Evolutionary conservation across 495 filamentous ascomycete genomes (phyloP).

Genomic region (Lineolata rhizophorae): DNA sequence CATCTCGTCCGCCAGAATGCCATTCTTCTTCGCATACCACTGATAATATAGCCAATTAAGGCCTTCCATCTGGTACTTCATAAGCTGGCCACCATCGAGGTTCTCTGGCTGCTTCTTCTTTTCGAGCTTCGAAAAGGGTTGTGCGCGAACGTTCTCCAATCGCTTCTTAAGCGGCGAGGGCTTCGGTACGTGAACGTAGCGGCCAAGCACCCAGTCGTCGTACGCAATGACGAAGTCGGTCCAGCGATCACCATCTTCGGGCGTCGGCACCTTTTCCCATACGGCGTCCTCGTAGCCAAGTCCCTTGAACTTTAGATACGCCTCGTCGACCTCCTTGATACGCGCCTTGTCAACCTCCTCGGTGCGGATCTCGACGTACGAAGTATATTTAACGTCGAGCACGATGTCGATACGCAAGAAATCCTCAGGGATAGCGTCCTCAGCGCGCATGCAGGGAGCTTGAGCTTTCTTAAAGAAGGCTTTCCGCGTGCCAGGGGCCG

Average conservation of each 20-base stretch:
- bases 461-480: constrained; percentile 53
- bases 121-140: constrained; percentile 44
- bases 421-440: constrained; percentile 69
- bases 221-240: constrained; percentile 67
- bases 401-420: constrained; percentile 74
- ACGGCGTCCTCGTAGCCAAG: constrained; percentile 79
- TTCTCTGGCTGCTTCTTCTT: constrained; percentile 50
- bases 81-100: constrained; percentile 57
- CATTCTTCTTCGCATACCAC: constrained; percentile 58
- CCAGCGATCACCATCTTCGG: constrained; percentile 44
- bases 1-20: constrained; percentile 98
- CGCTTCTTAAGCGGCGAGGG: constrained; percentile 31
- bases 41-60: constrained; percentile 95
- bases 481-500: constrained; percentile 35
- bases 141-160: constrained; percentile 34
- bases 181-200: constrained; percentile 39
- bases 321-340: constrained; percentile 44
- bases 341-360: constrained; percentile 40
- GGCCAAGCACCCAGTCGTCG: constrained; percentile 56
- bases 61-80: constrained; percentile 86
- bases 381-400: constrained; percentile 49
- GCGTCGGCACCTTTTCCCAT: constrained; percentile 67
- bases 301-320: constrained; percentile 83
- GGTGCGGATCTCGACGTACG: constrained; percentile 26
- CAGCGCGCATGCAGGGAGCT: constrained; percentile 41